Conservation (phyloP, 225 moss, liverwort and hornwort species). For the Climacium dendroides region DNA sequence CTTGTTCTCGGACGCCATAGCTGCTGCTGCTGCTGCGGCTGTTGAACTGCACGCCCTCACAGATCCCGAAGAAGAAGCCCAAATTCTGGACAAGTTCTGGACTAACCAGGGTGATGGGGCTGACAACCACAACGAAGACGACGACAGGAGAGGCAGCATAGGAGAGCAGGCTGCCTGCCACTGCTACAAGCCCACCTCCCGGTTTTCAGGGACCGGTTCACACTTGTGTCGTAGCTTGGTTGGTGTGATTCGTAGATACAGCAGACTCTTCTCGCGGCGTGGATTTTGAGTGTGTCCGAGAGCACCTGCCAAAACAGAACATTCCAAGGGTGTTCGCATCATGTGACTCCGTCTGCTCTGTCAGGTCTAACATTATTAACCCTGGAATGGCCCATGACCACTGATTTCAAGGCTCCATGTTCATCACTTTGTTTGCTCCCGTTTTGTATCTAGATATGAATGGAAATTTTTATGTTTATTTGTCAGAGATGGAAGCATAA, state of each 20-base stretch:
- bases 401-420: background rate
- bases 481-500: background rate
- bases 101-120: background rate
- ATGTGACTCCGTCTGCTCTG: background rate
- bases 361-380: background rate
- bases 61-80: background rate
- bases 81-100: background rate
- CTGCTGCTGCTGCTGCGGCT: background rate
- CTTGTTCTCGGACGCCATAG: constrained; percentile 15
- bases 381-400: background rate
- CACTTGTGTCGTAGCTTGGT: background rate
- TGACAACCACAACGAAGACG: background rate
- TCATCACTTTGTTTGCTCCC: too few species aligned
- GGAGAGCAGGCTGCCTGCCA: background rate
- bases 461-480: background rate
- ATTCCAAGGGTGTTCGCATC: background rate
- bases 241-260: background rate
- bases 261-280: rapidly evolving
- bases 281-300: background rate
- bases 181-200: background rate
- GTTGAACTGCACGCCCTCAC: background rate
- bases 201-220: background rate
- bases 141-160: background rate
- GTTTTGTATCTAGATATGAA: background rate
- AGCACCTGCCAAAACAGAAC: background rate